phyloP scores from a whole-genome alignment of 345 rosid species.

The Syzygium grande region DNA sequence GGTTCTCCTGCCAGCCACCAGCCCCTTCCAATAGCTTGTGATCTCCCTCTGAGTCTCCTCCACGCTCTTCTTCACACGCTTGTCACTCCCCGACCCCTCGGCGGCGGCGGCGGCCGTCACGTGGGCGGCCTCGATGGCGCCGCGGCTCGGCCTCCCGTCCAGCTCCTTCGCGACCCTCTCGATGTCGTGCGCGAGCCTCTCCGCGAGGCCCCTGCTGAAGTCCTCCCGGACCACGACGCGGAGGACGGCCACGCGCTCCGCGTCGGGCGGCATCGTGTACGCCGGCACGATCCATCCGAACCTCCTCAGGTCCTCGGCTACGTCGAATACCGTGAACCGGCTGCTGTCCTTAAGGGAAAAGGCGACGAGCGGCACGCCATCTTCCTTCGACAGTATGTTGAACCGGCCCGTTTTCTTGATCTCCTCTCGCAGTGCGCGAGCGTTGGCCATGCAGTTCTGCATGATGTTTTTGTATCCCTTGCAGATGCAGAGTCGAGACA shows the following conservation, averaged over 20 bases:
- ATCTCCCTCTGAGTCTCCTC: slow-evolving; percentile 41
- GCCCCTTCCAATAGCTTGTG: slow-evolving; percentile 45
- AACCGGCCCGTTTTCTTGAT: slow-evolving; percentile 27
- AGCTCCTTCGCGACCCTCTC: slow-evolving; percentile 49
- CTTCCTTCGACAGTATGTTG: slow-evolving; percentile 31
- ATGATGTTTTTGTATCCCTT: slow-evolving; percentile 43
- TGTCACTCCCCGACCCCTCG: slow-evolving; percentile 1
- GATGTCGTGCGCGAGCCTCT: slow-evolving; percentile 48
- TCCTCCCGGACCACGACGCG: slow-evolving; percentile 82
- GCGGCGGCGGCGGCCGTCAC: slow-evolving; percentile 7
- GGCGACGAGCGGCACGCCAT: slow-evolving; percentile 44
- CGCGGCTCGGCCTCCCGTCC: slow-evolving; percentile 16
- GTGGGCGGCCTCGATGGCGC: slow-evolving; percentile 18
- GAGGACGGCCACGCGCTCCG: slow-evolving; percentile 71
- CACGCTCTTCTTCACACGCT: slow-evolving; percentile 28
- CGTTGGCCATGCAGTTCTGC: slow-evolving; percentile 34
- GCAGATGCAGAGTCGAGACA: not conserved
- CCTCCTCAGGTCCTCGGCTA: slow-evolving; percentile 31
- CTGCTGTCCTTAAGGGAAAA: slow-evolving; percentile 32
- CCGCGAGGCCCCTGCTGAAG: slow-evolving; percentile 64
- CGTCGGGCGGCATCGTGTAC: slow-evolving; percentile 84
- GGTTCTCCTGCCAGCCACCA: slow-evolving; percentile 33
- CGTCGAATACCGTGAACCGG: slow-evolving; percentile 25
- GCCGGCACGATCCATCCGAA: slow-evolving; percentile 91
- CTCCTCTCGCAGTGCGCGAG: slow-evolving; percentile 22